Conservation (phyloP, 192 early-diverging fungal species). For the Coemansia sp. region DNA sequence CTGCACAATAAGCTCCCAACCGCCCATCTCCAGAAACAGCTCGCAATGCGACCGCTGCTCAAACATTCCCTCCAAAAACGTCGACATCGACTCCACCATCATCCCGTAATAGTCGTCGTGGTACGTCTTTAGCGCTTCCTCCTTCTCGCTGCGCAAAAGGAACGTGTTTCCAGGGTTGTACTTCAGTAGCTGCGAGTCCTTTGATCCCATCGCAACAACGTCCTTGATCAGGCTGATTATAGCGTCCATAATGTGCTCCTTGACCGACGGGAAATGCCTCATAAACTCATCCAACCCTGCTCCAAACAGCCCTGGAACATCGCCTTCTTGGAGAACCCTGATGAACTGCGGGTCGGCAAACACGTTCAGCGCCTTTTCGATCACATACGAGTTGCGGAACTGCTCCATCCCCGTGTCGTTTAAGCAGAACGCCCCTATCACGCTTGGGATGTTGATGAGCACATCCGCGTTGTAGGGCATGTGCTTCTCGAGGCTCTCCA, state of each 20-base stretch:
- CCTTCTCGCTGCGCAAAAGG: constrained; percentile 37
- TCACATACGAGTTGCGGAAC: constrained; percentile 69
- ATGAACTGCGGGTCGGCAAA: constrained; percentile 80
- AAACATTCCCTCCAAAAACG: constrained; percentile 52
- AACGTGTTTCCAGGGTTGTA: constrained; percentile 49
- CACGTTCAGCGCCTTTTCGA: constrained; percentile 70
- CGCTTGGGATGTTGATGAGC: constrained; percentile 77
- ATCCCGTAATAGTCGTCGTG: constrained; percentile 59
- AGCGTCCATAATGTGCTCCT: constrained; percentile 68
- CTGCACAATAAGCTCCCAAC: constrained; percentile 47
- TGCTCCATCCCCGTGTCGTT: constrained; percentile 85
- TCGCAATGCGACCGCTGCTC: constrained; percentile 49
- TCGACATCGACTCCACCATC: constrained; percentile 56
- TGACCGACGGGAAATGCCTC: constrained; percentile 89
- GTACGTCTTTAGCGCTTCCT: constrained; percentile 51
- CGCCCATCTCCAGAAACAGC: constrained; percentile 47
- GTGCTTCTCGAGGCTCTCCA: constrained; percentile 65
- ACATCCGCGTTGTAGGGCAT: constrained; percentile 83
- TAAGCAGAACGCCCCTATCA: constrained; percentile 94
- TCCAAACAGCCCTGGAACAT: constrained; percentile 82
- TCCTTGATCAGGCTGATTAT: constrained; percentile 68
- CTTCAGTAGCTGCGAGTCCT: constrained; percentile 28
- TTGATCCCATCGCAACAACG: constrained; percentile 63
- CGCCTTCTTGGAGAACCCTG: constrained; percentile 74
- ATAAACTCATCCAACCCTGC: constrained; percentile 92